phyloP scores from a whole-genome alignment of 2,329 filamentous ascomycete species.

The Xylaria sp. region DNA sequence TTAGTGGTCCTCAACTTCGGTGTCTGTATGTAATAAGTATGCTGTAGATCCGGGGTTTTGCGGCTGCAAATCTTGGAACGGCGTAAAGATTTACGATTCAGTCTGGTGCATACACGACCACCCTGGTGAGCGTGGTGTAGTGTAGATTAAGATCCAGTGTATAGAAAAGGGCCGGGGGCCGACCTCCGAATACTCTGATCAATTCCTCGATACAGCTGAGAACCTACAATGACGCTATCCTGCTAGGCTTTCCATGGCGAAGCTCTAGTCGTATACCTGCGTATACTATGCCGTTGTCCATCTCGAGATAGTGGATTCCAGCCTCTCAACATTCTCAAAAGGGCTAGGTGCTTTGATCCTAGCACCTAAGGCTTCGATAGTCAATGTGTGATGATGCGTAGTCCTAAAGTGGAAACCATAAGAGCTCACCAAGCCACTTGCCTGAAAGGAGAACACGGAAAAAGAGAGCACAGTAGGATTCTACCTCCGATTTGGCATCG shows the following conservation, averaged over 20 bases:
- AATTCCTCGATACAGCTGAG: conserved; percentile 11
- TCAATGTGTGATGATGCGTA: conserved; percentile 4
- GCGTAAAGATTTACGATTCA: conserved; percentile 29
- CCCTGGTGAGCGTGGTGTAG: background rate
- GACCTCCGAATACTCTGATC: conserved; percentile 22
- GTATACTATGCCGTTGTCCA: background rate
- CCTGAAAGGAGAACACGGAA: conserved; percentile 1
- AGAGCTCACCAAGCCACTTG: conserved; percentile 8
- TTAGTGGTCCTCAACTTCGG: conserved; percentile 24
- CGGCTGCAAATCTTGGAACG: conserved; percentile 34
- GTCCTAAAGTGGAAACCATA: conserved; percentile 14
- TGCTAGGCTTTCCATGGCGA: conserved; percentile 6
- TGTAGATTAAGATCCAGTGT: background rate
- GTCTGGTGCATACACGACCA: conserved; percentile 16
- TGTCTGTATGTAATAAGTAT: background rate
- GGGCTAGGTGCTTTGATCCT: background rate
- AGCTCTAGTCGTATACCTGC: conserved; percentile 1
- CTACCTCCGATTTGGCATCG: conserved; percentile 24
- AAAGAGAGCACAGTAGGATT: conserved; percentile 12
- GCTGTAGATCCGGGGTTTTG: conserved; percentile 35
- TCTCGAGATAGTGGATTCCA: conserved; percentile 9
- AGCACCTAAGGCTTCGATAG: conserved; percentile 4
- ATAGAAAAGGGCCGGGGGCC: conserved; percentile 15
- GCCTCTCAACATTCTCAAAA: conserved; percentile 1
- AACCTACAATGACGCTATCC: conserved; percentile 16